Evolutionary conservation across 2,329 filamentous ascomycete genomes (phyloP), one percentile per base, ranked within the genome.

Genomic region (Lasiodiplodia sp.): DNA sequence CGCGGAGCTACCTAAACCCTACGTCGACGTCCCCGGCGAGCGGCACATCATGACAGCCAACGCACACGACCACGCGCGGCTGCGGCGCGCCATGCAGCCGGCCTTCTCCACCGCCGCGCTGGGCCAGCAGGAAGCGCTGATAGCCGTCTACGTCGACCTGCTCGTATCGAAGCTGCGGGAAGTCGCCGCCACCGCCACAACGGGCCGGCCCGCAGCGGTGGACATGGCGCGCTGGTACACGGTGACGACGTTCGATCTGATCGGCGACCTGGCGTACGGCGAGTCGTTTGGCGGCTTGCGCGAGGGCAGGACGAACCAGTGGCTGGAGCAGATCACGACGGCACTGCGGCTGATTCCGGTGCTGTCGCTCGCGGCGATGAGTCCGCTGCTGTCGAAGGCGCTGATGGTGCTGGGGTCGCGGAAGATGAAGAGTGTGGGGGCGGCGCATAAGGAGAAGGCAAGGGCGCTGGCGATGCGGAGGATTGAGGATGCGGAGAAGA

Each of bases 21-120:
- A 53, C 34, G 8, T 18, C 31, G 64, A 31, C 2, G 37, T 38
- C 1, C 10, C 10, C 0, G 53, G 53, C 21, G 10, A 28, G 7
- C 25, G 21, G 21, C 12, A 44, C 40, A 67, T 67, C 31, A 60
- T 67, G 7, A 14, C 8, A 3, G 66, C 68, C n/a, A 60, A 67
- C 31, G 62, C 69, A 16, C 62, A 58, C 10, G 52, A 47, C 31
- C 81, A 83, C 71, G 75, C 77, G 6, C 74, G 80, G 31, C 76
- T 77, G 58, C 73, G 82, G 38, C 74, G 79, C 31, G 73, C 79
- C 4, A 73, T 82, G 1, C 75, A 79, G 2, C 77, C 81, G 71
- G 79, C 79, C 8, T 83, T 83, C 71, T 77, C 74, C 4, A 76
- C 80, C 51, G 77, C 78, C 66, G 80, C 80, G 1, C 63, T 83